Evolutionary conservation across 257 asterid species (phyloP).

Genomic region (Solanum appendiculatum): DNA sequence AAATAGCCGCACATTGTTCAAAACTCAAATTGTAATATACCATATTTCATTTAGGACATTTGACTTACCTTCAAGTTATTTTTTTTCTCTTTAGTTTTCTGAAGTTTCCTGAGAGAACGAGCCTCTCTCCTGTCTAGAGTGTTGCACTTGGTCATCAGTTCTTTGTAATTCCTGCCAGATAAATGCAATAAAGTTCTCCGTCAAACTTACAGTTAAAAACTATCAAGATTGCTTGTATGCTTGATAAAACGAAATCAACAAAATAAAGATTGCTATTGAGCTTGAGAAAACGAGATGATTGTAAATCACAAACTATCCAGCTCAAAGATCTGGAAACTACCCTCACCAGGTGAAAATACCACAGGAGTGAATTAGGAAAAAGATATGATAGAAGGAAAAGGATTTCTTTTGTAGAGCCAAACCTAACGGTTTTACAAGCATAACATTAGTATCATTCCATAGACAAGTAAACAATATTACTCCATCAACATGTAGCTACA

Average conservation of each 20-base stretch:
- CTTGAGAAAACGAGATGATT: not conserved
- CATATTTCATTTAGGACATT: not conserved
- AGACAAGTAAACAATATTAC: not conserved
- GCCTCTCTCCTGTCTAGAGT: conserved; percentile 85
- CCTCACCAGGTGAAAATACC: not conserved
- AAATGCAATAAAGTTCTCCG: not conserved
- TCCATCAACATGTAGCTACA: not conserved
- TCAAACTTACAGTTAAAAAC: not conserved
- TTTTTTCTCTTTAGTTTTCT: conserved; percentile 71
- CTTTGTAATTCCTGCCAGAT: conserved; percentile 73
- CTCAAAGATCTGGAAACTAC: not conserved
- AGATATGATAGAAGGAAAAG: not conserved
- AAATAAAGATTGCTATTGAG: not conserved
- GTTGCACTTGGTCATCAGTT: conserved; percentile 80
- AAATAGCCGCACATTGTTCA: conserved; percentile 9
- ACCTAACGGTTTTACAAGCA: not conserved
- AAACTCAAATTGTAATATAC: not conserved
- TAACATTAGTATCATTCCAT: not conserved
- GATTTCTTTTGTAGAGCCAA: not conserved
- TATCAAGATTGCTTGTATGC: not conserved
- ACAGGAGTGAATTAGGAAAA: not conserved
- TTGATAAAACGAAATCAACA: not conserved
- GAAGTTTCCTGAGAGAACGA: conserved; percentile 48
- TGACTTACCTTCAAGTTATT: conserved; percentile 49
- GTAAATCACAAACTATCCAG: not conserved